A percentile compares a stretch with the other conserved stretches of the same genome.
Conservation (phyloP, 257 asterid species). For the Sherardia arvensis region DNA sequence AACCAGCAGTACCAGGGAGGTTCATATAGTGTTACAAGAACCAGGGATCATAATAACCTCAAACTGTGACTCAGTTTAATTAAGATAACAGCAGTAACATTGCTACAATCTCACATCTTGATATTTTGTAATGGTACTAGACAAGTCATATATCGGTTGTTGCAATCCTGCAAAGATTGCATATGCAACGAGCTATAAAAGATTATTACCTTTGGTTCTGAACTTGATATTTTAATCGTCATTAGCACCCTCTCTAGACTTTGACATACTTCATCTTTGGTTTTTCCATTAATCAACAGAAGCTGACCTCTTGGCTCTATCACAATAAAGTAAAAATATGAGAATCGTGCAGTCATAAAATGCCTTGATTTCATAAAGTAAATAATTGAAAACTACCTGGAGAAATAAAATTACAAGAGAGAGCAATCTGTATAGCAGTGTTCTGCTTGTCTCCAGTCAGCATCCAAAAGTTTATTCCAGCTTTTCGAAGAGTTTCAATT, state of each 20-base stretch:
- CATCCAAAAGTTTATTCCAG: constrained; percentile 99
- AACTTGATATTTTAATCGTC: constrained; percentile 81
- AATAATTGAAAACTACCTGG: constrained; percentile 49
- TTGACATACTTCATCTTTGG: constrained; percentile 83
- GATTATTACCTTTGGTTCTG: constrained; percentile 70
- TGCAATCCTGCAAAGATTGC: background rate
- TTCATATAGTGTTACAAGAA: background rate
- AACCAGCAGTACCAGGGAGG: background rate
- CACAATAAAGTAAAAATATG: constrained; percentile 16
- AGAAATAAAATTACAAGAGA: constrained; percentile 90
- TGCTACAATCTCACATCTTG: background rate
- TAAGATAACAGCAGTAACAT: background rate
- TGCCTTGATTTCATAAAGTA: background rate
- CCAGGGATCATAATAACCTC: background rate
- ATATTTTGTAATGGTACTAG: background rate
- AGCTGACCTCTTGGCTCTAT: constrained; percentile 99
- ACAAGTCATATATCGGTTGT: background rate
- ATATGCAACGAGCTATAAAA: background rate
- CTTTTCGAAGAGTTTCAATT: constrained; percentile 76
- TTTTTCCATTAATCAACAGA: constrained; percentile 81
- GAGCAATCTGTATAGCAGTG: constrained; percentile 97
- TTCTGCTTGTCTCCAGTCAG: constrained; percentile 95
- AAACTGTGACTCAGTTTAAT: background rate
- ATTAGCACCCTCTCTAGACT: constrained; percentile 92
- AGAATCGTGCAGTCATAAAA: background rate